Evolutionary conservation across 108 stramenopile genomes (phyloP).

Genomic region (Cyclotella atomus): DNA sequence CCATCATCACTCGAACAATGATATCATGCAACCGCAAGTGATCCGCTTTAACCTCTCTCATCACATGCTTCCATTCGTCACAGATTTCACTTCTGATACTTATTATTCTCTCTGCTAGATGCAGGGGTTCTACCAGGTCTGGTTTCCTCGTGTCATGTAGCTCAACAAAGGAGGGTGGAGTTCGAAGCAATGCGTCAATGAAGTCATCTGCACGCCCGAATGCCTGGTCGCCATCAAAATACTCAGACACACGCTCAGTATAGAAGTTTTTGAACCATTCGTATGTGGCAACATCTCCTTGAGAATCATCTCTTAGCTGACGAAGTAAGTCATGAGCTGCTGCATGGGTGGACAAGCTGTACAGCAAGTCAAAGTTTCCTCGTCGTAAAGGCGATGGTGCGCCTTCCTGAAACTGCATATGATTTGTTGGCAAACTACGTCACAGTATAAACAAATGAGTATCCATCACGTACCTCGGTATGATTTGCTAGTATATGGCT

Average conservation of each 20-base stretch:
- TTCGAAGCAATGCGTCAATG: constrained; percentile 73
- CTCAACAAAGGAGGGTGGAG: constrained; percentile 59
- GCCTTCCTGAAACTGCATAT: constrained; percentile 44
- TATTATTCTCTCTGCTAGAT: constrained; percentile 71
- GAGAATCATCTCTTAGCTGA: constrained; percentile 12
- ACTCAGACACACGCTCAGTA: constrained; percentile 44
- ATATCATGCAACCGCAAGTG: constrained; percentile 53
- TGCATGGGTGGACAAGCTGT: constrained; percentile 75
- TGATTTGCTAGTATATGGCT: constrained; percentile 51
- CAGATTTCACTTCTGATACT: constrained; percentile 60
- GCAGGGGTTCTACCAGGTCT: constrained; percentile 59
- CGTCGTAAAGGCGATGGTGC: constrained; percentile 68
- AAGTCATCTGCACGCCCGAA: constrained; percentile 67
- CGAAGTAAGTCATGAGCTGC: constrained; percentile 72
- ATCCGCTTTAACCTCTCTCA: constrained; percentile 63
- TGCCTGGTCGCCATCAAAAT: constrained; percentile 76
- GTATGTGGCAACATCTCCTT: constrained; percentile 46
- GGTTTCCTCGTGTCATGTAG: constrained; percentile 25
- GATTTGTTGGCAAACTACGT: too few relatives aligned
- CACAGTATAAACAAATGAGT: too few relatives aligned
- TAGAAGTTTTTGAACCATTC: constrained; percentile 71
- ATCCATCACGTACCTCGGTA: constrained; percentile 46
- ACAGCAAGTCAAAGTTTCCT: constrained; percentile 81
- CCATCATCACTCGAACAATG: constrained; percentile 42
- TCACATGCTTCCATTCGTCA: constrained; percentile 65